Base-by-base conservation (phyloP, 148 eudicot genomes). In the Tetragonia tetragonoides region DNA sequence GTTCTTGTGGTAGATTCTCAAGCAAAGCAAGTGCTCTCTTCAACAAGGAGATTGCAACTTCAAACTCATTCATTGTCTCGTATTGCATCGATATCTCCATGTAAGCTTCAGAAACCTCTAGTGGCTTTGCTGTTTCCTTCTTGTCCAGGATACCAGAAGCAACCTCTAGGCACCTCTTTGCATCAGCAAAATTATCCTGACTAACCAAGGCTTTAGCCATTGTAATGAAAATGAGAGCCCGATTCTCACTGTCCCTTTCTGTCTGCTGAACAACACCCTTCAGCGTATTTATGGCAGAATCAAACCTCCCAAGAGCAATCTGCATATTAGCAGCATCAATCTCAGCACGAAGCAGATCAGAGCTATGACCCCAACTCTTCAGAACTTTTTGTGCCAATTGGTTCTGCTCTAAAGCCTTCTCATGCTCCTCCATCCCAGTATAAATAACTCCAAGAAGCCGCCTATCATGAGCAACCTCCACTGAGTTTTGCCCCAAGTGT, bases 271-370 rank as follows among this genome's bases (percentile, higher is more conserved):
- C 89, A 76, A 85, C 89, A 44, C 81, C 82, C 82, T 88, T 90
- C 82, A 93, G 80, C 5, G 86, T 90, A 72, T 81, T 80, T 7
- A 96, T 85, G 6, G 99, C 95, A 46, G 82, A 88, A 7, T 90
- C 98, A 63, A 75, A 89, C 71, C 83, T 91, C 37, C 95, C 95
- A 68, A 96, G 85, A 51, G 93, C 93, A 77, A 96, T 91, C 80
- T 90, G 87, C 90, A 93, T 93, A 77, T 96, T 91, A 62, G 99
- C 93, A 40, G 95, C 90, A 84, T 91, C 98, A 42, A 96, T 91
- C 78, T 89, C 97, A 24, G 97, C 95, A 7, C 91, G 90, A 65
- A 96, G 85, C 75, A 93, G 80, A 68, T 96, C 99, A 8, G 89
- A 70, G 51, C 72, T 81, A 18, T 86, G 84, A 63, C 99, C 99